These are phyloP conservation scores for Microstegium vimineum DNA, from an alignment of 176 grass and related monocot species.

Conservation along the genomic window DNA sequence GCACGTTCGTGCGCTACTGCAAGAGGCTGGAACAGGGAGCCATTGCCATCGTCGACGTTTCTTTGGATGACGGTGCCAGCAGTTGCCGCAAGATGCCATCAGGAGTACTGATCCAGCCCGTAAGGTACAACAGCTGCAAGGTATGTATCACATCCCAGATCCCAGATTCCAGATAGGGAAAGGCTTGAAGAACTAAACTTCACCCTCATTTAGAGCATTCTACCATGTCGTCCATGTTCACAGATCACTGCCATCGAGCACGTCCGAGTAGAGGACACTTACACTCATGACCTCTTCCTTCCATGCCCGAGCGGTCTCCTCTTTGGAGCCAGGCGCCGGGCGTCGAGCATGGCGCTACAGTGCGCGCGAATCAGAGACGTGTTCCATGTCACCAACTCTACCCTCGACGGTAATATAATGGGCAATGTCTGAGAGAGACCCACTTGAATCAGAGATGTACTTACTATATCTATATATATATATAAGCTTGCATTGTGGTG, in stretches of 20 bases:
- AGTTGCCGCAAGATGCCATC: constrained; percentile 59
- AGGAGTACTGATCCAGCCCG: constrained; percentile 46
- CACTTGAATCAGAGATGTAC: not conserved
- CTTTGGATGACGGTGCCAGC: constrained; percentile 19
- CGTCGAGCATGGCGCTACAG: constrained; percentile 42
- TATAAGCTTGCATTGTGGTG: not conserved
- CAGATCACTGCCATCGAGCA: constrained; percentile 64
- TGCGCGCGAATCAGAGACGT: constrained; percentile 40
- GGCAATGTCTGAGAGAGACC: not conserved
- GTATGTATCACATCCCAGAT: constrained; percentile 20
- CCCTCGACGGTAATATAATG: constrained; percentile 17
- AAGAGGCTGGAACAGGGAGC: constrained; percentile 26
- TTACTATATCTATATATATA: too few species aligned
- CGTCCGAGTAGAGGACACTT: constrained; percentile 37
- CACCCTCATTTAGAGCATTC: not conserved
- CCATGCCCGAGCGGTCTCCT: constrained; percentile 28
- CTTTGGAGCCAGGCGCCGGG: constrained; percentile 54
- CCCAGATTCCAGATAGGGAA: not conserved
- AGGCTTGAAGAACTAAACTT: not conserved
- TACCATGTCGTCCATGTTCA: not conserved
- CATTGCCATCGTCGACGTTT: constrained; percentile 48
- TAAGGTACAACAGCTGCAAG: constrained; percentile 48
- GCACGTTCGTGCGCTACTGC: constrained; percentile 55
- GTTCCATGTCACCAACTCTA: constrained; percentile 15
- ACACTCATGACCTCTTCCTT: constrained; percentile 32